Evolutionary conservation across 148 eudicot genomes (phyloP), one percentile per base, ranked within the genome.

Genomic region (Camellia sinensis): DNA sequence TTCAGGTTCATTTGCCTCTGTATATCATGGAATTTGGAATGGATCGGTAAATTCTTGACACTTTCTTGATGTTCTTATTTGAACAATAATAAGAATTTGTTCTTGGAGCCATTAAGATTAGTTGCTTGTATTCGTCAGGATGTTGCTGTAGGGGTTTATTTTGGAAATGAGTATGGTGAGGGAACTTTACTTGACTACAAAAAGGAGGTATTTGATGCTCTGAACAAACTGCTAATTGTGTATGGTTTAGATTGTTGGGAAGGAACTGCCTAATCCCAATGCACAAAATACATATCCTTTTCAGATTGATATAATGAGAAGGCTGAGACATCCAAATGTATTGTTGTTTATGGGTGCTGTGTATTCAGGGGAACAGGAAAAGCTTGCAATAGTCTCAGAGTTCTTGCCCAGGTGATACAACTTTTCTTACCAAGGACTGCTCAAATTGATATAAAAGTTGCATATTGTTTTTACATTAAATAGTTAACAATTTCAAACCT

Each of bases 241-340:
- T 72, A 29, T 48, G 52, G 18, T 57, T 71, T 5, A 40, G n/a
- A 76, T 37, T 15, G 14, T 77, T 44, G 48, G 18, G 19, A 43
- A 18, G 48, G 14, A 56, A 48, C 0, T n/a, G 46, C 52, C 40
- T 79, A 14, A 56, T 53, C 62, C 62, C 52, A 68, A 40, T 17
- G 59, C 74, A 65, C 66, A 29, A 12, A 22, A 80, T 56, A 41
- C 6, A 7, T 56, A 29, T 54, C 50, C 68, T 50, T 48, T 48
- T 62, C 90, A 94, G 97, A 90, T 94, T 81, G 79, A 86, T 79
- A 91, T 92, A 75, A 94, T 94, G 97, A 87, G 92, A 76, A 89
- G 84, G 78, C 82, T 94, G 52, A 88, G 98, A 74, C 98, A 94
- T 85, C 98, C 98, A 75, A 94, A 94, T 84, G 97, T 94, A n/a